A percentile compares a stretch with the other conserved stretches of the same genome.
These are phyloP conservation scores for Cylindrotheca closterium DNA, from an alignment of 108 stramenopile species.

Conservation along the genomic window DNA sequence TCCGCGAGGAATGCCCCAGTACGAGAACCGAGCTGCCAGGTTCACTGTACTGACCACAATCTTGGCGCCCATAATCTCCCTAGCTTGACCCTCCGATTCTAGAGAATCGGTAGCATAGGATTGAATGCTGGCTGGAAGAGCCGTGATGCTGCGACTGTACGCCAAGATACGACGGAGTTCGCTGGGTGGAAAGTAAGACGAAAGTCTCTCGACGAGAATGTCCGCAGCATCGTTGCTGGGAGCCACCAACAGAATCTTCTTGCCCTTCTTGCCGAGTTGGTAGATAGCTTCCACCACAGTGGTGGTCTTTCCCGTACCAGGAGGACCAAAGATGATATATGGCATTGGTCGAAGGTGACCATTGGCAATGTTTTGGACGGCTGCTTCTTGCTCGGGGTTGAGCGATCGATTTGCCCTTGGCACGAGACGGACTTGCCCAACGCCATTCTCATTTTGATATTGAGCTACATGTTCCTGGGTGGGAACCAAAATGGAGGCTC, in stretches of 20 bases:
- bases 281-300: slow-evolving; percentile 61
- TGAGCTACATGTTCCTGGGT: not conserved
- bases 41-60: slow-evolving; percentile 51
- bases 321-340: slow-evolving; percentile 68
- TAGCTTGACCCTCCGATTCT: not conserved
- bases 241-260: slow-evolving; percentile 52
- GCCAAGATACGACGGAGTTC: slow-evolving; percentile 57
- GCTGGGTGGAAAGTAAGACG: slow-evolving; percentile 23
- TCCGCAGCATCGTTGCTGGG: slow-evolving; percentile 67
- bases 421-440: not conserved
- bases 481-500: slow-evolving; percentile 21
- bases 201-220: slow-evolving; percentile 49
- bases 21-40: slow-evolving; percentile 42
- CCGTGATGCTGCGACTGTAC: slow-evolving; percentile 37
- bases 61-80: slow-evolving; percentile 1
- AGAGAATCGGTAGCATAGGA: not conserved
- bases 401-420: slow-evolving; percentile 38
- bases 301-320: slow-evolving; percentile 65
- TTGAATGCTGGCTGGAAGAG: slow-evolving; percentile 37
- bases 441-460: not conserved
- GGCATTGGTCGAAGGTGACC: slow-evolving; percentile 43
- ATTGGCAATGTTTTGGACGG: slow-evolving; percentile 34
- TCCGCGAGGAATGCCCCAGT: slow-evolving; percentile 27
- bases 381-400: slow-evolving; percentile 54
- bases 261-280: slow-evolving; percentile 37